Evolutionary conservation across 768 basidiomycete species (phyloP).

Genomic region (Serendipita sp.): DNA sequence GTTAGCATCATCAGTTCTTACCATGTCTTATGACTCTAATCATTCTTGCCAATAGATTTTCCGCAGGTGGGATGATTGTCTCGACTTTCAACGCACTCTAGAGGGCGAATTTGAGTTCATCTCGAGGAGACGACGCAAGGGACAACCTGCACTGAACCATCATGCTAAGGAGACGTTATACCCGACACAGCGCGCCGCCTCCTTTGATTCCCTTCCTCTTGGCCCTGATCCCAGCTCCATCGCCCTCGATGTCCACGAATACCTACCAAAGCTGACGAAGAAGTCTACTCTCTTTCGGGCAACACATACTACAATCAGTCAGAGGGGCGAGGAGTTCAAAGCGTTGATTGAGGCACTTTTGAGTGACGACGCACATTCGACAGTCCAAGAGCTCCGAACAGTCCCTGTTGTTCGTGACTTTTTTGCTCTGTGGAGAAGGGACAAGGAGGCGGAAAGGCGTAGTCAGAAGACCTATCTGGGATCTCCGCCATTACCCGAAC

Average conservation of each 20-base stretch:
- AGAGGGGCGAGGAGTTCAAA: slow-evolving; percentile 43
- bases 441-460: slow-evolving; percentile 29
- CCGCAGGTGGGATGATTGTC: slow-evolving; percentile 70
- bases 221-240: slow-evolving; percentile 66
- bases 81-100: slow-evolving; percentile 55
- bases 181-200: slow-evolving; percentile 36
- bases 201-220: slow-evolving; percentile 62
- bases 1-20: background rate
- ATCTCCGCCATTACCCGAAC: background rate
- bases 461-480: background rate
- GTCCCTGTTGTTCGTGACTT: slow-evolving; percentile 50
- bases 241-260: slow-evolving; percentile 47
- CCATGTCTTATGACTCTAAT: background rate
- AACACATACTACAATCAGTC: slow-evolving; percentile 46
- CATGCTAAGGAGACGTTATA: slow-evolving; percentile 56
- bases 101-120: slow-evolving; percentile 47
- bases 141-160: slow-evolving; percentile 56
- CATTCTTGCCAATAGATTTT: slow-evolving; percentile 30
- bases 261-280: slow-evolving; percentile 52
- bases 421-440: slow-evolving; percentile 62
- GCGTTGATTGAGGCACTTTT: slow-evolving; percentile 45
- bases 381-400: slow-evolving; percentile 48
- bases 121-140: slow-evolving; percentile 49
- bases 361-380: slow-evolving; percentile 35
- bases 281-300: slow-evolving; percentile 59